Evolutionary conservation across 306 rosid species (phyloP).

Genomic region (Potentilla sterilis): DNA sequence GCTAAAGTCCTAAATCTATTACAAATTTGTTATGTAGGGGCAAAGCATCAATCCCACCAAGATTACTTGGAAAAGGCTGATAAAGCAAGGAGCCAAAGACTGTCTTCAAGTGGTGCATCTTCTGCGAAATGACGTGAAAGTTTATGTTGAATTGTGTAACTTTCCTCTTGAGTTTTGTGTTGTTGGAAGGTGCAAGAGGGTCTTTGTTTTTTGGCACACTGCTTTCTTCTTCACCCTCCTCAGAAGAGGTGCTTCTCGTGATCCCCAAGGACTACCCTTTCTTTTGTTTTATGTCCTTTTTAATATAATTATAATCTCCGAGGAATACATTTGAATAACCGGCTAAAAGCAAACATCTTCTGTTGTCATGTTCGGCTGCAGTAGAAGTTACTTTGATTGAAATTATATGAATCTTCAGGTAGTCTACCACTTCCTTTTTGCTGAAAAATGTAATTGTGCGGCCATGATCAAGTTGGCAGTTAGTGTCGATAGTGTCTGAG

Average conservation of each 20-base stretch:
- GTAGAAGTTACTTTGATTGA: background rate
- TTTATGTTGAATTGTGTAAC: slow-evolving; percentile 19
- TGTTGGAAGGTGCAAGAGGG: background rate
- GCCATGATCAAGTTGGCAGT: background rate
- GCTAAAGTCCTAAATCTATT: slow-evolving; percentile 11
- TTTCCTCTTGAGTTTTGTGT: slow-evolving; percentile 16
- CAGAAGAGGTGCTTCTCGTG: slow-evolving; percentile 1
- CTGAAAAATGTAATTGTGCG: background rate
- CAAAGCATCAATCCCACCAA: slow-evolving; percentile 89
- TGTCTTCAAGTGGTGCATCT: slow-evolving; percentile 65
- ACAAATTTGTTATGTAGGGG: slow-evolving; percentile 43
- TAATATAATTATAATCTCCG: background rate
- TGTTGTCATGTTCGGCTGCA: background rate
- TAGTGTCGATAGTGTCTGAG: background rate
- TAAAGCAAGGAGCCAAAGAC: slow-evolving; percentile 91
- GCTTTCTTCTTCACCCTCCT: background rate
- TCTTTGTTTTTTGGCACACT: slow-evolving; percentile 12
- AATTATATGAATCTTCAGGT: background rate
- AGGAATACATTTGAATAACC: slow-evolving; percentile 3
- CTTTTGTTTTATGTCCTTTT: background rate
- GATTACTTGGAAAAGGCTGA: slow-evolving; percentile 92
- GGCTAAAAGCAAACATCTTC: background rate
- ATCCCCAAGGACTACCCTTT: background rate
- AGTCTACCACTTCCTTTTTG: background rate
- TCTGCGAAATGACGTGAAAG: slow-evolving; percentile 54